Percentiles rank a stretch among this genome's conserved stretches.
Conservation (phyloP, 2,329 filamentous ascomycete species). For the Colletotrichum eleusines region DNA sequence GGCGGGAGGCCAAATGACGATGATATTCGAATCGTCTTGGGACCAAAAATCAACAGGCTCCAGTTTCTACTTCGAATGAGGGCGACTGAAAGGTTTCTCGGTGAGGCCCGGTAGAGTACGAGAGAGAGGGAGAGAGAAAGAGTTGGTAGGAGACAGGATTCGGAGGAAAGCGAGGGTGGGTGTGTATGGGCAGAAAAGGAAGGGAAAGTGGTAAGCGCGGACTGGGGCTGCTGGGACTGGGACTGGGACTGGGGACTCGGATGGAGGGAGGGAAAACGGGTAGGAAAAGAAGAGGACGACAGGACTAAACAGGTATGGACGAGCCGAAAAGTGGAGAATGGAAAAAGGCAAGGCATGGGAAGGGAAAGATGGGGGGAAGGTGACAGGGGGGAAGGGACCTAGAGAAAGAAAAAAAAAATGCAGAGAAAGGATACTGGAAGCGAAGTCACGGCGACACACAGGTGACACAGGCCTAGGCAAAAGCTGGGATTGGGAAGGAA, state of each 20-base stretch:
- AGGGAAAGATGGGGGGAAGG: background rate
- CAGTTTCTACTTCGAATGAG: conserved; percentile 6
- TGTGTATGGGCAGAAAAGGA: conserved; percentile 12
- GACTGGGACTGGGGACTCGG: background rate
- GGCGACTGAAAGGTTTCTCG: conserved; percentile 25
- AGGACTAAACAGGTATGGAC: conserved; percentile 19
- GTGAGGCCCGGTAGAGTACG: conserved; percentile 32
- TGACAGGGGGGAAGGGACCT: background rate
- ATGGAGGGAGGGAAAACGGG: conserved; percentile 12
- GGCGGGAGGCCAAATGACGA: background rate
- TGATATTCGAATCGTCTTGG: background rate
- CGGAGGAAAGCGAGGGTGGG: background rate
- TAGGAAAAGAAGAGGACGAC: conserved; percentile 8
- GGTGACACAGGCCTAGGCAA: background rate
- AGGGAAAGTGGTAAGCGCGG: conserved; percentile 9
- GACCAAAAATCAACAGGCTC: background rate
- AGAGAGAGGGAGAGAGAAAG: background rate
- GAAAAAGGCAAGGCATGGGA: conserved; percentile 11
- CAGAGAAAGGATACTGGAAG: background rate
- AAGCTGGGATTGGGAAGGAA: background rate
- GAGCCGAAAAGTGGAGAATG: conserved; percentile 7
- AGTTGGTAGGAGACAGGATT: conserved; percentile 9
- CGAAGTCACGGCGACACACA: background rate
- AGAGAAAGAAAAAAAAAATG: background rate
- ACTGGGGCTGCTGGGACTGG: background rate